Conservation (phyloP, 2,329 filamentous ascomycete species). For the Paracamarosporium sp. region DNA sequence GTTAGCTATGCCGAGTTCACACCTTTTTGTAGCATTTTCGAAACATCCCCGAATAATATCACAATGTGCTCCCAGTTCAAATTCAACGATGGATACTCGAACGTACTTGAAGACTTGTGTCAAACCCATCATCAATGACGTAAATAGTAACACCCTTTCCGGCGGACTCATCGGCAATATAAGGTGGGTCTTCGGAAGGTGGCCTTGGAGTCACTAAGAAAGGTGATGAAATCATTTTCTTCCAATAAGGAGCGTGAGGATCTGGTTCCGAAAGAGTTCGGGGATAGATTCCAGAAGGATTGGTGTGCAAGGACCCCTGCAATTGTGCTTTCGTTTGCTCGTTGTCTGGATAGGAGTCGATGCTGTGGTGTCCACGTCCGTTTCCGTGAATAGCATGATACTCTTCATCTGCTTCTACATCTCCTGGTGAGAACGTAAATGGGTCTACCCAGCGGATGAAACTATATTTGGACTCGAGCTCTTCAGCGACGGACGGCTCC, state of each 20-base stretch:
- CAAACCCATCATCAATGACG: slow-evolving; percentile 11
- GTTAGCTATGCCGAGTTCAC: not conserved
- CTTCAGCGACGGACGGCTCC: not conserved
- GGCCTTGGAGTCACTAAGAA: not conserved
- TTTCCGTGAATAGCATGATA: not conserved
- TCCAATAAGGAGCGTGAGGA: not conserved
- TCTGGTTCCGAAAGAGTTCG: not conserved
- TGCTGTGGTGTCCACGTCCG: not conserved
- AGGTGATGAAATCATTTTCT: slow-evolving; percentile 1
- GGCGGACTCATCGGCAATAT: slow-evolving; percentile 1
- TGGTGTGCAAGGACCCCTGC: too few species aligned
- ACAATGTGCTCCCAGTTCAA: too few species aligned
- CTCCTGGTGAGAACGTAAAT: not conserved
- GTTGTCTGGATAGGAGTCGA: not conserved
- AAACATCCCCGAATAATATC: too few species aligned
- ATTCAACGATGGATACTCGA: not conserved
- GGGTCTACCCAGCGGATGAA: not conserved
- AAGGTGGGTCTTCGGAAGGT: not conserved
- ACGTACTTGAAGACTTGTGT: not conserved
- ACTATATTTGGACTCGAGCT: not conserved
- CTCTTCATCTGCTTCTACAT: not conserved
- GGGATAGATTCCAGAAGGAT: not conserved
- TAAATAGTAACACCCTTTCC: slow-evolving; percentile 6
- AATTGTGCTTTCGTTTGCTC: too few species aligned
- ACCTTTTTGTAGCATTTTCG: too few species aligned